Evolutionary conservation across 352 stramenopile species (phyloP).

Genomic region (Halophytophthora polymorphica): DNA sequence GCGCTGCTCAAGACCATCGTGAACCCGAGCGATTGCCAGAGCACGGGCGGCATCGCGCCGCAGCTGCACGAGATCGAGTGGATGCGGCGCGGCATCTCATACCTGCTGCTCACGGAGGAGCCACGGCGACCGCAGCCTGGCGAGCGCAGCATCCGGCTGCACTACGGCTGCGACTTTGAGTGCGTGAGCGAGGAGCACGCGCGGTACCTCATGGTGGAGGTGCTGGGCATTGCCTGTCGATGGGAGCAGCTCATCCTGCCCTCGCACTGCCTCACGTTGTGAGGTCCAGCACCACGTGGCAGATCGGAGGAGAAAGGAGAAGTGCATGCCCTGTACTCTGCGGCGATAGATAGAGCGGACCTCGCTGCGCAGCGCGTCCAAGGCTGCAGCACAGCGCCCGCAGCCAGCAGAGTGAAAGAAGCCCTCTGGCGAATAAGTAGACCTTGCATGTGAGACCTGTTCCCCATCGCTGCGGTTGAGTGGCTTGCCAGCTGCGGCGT

Average conservation of each 20-base stretch:
- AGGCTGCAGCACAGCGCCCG: too few species aligned
- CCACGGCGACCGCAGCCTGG: not conserved
- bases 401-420: too few species aligned
- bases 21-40: slow-evolving; percentile 25
- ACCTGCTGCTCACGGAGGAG: slow-evolving; percentile 36
- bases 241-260: slow-evolving; percentile 38
- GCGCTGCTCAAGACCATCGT: slow-evolving; percentile 46
- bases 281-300: slow-evolving; percentile 2
- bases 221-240: slow-evolving; percentile 36
- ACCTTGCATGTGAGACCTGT: too few species aligned
- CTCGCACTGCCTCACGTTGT: slow-evolving; percentile 29
- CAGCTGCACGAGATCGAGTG: slow-evolving; percentile 38
- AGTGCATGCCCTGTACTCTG: too few species aligned
- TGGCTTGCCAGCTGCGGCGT: too few species aligned
- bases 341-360: too few species aligned
- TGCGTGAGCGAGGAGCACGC: slow-evolving; percentile 39
- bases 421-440: too few species aligned
- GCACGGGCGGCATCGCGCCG: slow-evolving; percentile 1
- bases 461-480: too few species aligned
- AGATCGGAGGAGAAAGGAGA: too few species aligned
- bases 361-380: too few species aligned
- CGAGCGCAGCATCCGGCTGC: slow-evolving; percentile 20
- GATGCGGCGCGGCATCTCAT: slow-evolving; percentile 46
- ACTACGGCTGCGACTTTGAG: slow-evolving; percentile 43
- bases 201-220: slow-evolving; percentile 42